phyloP scores from a whole-genome alignment of 176 grass and related monocot genomes.

The Tillandsia leiboldiana region DNA sequence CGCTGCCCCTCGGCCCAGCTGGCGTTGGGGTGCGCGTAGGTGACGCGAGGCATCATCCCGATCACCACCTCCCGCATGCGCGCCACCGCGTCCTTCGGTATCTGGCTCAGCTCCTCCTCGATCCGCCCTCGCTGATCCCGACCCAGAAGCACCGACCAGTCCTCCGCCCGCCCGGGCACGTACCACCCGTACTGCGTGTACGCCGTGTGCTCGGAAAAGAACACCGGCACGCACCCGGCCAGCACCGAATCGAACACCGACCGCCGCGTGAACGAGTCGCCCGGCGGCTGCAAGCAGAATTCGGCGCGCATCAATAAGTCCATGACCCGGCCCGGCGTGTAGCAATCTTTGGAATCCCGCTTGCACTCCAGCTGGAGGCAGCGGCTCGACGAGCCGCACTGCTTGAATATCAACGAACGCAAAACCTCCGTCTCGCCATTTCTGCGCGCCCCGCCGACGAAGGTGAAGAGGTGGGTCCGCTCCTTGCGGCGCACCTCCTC shows the following conservation, averaged over 20 bases:
- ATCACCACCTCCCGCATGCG: conserved; percentile 20
- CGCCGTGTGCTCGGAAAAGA: conserved; percentile 50
- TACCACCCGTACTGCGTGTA: conserved; percentile 43
- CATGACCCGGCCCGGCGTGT: conserved; percentile 46
- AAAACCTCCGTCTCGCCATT: not conserved
- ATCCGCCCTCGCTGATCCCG: conserved; percentile 10
- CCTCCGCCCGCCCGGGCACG: conserved; percentile 11
- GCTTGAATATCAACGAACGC: not conserved
- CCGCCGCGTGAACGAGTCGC: conserved; percentile 50
- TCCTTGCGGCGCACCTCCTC: conserved; percentile 13
- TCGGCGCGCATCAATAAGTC: conserved; percentile 41
- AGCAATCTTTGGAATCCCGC: conserved; percentile 22
- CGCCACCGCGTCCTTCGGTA: conserved; percentile 8
- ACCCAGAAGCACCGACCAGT: conserved; percentile 24
- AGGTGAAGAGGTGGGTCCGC: conserved; percentile 20
- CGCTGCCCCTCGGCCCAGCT: not conserved
- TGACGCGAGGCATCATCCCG: conserved; percentile 22
- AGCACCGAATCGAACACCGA: conserved; percentile 78
- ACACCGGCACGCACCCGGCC: conserved; percentile 69
- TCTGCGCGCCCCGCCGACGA: conserved; percentile 15
- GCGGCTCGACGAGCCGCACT: conserved; percentile 14
- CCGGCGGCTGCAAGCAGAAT: conserved; percentile 69
- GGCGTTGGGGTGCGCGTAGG: conserved; percentile 23
- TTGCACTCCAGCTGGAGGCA: conserved; percentile 24
- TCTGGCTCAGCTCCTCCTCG: conserved; percentile 6